Conservation (phyloP, 129 eudicot species). For the Artemisia argyi region DNA sequence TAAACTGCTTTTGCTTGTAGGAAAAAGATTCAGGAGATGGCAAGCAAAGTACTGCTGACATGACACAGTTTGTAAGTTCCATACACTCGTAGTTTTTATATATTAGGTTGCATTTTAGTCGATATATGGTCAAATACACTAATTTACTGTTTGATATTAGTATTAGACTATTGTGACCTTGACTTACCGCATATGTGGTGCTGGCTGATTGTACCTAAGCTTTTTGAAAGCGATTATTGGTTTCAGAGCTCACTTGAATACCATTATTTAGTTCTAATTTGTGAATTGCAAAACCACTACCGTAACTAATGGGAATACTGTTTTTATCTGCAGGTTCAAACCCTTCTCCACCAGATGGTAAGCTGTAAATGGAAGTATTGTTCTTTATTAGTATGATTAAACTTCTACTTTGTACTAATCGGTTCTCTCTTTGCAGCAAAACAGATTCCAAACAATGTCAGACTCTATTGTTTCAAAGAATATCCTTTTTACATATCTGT, state of each 20-base stretch:
- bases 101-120: too few species aligned
- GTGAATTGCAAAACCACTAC: not conserved
- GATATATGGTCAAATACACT: too few species aligned
- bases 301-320: slow-evolving; percentile 13
- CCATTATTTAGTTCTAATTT: not conserved
- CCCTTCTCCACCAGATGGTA: slow-evolving; percentile 90
- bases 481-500: slow-evolving; percentile 51
- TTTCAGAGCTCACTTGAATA: not conserved
- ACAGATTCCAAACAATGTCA: slow-evolving; percentile 79
- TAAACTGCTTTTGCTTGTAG: not conserved
- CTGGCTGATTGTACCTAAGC: not conserved
- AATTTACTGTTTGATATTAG: too few species aligned
- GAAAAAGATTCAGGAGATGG: slow-evolving; percentile 71
- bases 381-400: not conserved
- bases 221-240: not conserved
- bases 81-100: too few species aligned
- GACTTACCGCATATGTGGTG: too few species aligned
- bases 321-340: slow-evolving; percentile 56
- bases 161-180: too few species aligned
- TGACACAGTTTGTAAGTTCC: slow-evolving; percentile 63
- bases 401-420: slow-evolving; percentile 9
- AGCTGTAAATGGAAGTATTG: slow-evolving; percentile 15
- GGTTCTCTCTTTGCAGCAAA: slow-evolving; percentile 56
- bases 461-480: slow-evolving; percentile 73
- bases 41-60: slow-evolving; percentile 82